Conservation (phyloP, 2,329 filamentous ascomycete genomes). For the Cladosporium oxysporum region DNA sequence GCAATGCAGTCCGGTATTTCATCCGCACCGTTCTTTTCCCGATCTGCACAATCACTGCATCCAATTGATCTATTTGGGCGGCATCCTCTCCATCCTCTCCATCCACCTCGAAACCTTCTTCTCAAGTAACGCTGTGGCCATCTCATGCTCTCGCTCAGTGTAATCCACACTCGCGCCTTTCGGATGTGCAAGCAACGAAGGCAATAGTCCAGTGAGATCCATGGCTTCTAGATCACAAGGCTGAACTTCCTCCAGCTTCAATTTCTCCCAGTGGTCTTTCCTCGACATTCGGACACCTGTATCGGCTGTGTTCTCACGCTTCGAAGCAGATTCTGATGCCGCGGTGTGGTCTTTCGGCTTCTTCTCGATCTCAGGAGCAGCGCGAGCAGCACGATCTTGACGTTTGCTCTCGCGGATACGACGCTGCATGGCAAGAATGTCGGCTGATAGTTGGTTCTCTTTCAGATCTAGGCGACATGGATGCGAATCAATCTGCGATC, state of each 20-base stretch:
- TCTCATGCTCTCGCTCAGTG: not conserved
- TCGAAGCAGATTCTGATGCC: not conserved
- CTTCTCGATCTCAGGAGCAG: not conserved
- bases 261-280: not conserved
- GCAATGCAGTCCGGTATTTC: not conserved
- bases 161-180: not conserved
- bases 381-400: not conserved
- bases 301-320: not conserved
- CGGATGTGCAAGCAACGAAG: conserved; percentile 5
- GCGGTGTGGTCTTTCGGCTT: not conserved
- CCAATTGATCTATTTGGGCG: not conserved
- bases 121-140: not conserved
- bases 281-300: not conserved
- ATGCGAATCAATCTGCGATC: not conserved
- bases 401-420: not conserved
- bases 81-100: not conserved
- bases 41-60: not conserved
- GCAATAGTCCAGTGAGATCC: conserved; percentile 4
- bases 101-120: not conserved
- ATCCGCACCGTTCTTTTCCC: not conserved
- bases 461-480: not conserved
- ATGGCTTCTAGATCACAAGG: not conserved
- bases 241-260: not conserved
- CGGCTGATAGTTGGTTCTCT: not conserved
- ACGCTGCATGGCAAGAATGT: conserved; percentile 6